Evolutionary conservation across 139 green algal genomes (phyloP).

Genomic region (Ulvella scutata): DNA sequence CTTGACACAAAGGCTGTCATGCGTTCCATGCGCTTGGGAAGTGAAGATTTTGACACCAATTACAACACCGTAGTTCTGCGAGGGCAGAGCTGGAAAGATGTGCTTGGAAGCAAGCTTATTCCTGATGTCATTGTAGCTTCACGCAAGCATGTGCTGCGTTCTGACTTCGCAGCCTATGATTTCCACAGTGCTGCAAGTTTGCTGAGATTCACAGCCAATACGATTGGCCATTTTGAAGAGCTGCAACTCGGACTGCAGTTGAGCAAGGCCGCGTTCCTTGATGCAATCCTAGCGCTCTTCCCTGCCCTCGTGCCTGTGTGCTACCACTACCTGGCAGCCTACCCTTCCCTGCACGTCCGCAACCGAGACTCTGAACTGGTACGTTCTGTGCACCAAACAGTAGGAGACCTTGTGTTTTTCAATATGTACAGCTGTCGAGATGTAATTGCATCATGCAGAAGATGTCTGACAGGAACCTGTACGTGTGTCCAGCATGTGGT

Average conservation of each 20-base stretch:
- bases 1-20: neutral
- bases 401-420: neutral
- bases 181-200: neutral
- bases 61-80: neutral
- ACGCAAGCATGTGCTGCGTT: neutral
- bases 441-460: neutral
- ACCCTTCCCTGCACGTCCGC: neutral
- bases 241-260: neutral
- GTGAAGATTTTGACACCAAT: neutral
- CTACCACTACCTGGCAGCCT: neutral
- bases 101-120: neutral
- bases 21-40: neutral
- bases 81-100: neutral
- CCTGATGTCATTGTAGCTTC: conserved; percentile 2
- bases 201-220: neutral
- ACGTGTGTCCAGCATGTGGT: neutral
- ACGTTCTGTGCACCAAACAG: neutral
- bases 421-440: neutral
- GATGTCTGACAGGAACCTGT: neutral
- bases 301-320: neutral
- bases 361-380: neutral
- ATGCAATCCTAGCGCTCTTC: neutral
- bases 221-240: conserved; percentile 1
- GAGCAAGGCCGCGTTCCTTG: neutral
- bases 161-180: neutral